Percentiles rank a stretch among this genome's conserved stretches.
phyloP scores from a whole-genome alignment of 2,329 filamentous ascomycete species.

The Colletotrichum echinochloae region DNA sequence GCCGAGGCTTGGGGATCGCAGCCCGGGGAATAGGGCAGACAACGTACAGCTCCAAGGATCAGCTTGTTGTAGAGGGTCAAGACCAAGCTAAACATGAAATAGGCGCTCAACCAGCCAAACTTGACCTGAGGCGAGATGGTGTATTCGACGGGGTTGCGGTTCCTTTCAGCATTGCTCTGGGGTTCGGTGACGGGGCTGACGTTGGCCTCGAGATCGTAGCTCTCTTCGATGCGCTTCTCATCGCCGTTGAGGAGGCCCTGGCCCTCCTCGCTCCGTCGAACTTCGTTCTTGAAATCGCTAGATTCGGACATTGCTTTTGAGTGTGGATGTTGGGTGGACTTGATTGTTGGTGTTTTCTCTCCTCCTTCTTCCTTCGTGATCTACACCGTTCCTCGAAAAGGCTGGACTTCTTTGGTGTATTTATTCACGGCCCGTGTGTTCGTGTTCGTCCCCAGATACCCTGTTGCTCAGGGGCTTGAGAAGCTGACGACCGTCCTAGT shows the following conservation, averaged over 20 bases:
- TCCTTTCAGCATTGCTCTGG: constrained; percentile 28
- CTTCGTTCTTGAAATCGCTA: constrained; percentile 40
- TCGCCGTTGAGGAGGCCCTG: constrained; percentile 41
- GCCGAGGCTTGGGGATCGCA: background rate
- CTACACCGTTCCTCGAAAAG: constrained; percentile 19
- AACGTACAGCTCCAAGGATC: constrained; percentile 62
- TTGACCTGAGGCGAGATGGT: constrained; percentile 58
- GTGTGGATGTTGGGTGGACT: background rate
- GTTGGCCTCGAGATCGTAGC: constrained; percentile 41
- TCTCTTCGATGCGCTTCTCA: constrained; percentile 40
- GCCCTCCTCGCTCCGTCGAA: constrained; percentile 40
- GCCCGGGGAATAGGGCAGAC: background rate
- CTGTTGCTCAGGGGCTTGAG: constrained; percentile 18
- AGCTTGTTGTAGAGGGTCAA: constrained; percentile 71
- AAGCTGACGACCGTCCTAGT: constrained; percentile 34
- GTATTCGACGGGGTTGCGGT: constrained; percentile 51
- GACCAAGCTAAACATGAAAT: constrained; percentile 62
- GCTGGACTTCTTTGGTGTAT: constrained; percentile 20
- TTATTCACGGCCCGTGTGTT: constrained; percentile 34
- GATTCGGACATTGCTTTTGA: constrained; percentile 40
- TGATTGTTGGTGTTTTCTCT: background rate
- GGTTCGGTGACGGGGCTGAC: constrained; percentile 28
- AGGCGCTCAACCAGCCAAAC: constrained; percentile 63
- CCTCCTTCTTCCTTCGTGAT: background rate
- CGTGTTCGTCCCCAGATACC: constrained; percentile 16